Evolutionary conservation across 192 early-diverging fungal genomes (phyloP).

Genomic region (Gryganskiella cystojenkinii): DNA sequence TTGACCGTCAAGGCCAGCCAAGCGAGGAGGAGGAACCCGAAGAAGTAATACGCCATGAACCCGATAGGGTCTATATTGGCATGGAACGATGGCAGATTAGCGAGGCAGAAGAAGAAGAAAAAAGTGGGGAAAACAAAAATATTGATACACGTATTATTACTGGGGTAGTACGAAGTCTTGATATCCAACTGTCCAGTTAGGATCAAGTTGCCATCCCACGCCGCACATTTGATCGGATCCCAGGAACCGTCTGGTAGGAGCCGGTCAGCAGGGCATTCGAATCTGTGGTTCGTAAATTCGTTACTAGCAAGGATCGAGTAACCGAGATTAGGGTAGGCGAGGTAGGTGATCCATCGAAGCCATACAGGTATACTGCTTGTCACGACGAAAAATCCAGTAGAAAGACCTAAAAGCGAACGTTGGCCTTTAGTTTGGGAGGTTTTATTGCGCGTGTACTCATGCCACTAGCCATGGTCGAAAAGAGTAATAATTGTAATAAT

Average conservation of each 20-base stretch:
- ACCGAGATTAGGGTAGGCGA: conserved; percentile 3
- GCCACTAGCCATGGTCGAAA: background rate
- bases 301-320: conserved; percentile 12
- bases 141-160: background rate
- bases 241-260: background rate
- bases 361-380: conserved; percentile 8
- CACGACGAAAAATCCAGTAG: conserved; percentile 7
- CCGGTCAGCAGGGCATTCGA: conserved; percentile 4
- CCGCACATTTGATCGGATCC: background rate
- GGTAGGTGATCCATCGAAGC: conserved; percentile 10
- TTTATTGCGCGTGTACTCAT: background rate
- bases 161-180: conserved; percentile 19
- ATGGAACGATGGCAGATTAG: background rate
- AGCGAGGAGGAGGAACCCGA: conserved; percentile 29
- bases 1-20: conserved; percentile 29
- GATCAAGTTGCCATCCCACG: conserved; percentile 19
- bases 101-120: background rate
- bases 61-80: conserved; percentile 19
- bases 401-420: background rate
- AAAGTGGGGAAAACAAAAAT: background rate
- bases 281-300: conserved; percentile 6
- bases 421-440: background rate
- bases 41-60: conserved; percentile 20
- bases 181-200: conserved; percentile 15
- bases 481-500: no score